Conservation (phyloP, 2,329 filamentous ascomycete species). For the Pseudocercospora musae region DNA sequence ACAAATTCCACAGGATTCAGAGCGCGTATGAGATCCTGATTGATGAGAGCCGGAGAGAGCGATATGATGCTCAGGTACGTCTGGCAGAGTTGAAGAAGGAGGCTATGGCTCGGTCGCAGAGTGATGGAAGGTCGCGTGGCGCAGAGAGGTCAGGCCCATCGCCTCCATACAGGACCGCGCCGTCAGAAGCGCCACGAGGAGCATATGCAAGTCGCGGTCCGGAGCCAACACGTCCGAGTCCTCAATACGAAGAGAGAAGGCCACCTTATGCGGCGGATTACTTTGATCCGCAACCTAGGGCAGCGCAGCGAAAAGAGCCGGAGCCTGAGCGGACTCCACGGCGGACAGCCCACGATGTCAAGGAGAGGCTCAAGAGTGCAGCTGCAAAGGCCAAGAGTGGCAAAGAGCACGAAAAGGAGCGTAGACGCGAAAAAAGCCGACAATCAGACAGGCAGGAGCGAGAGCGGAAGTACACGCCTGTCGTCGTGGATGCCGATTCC, state of each 20-base stretch:
- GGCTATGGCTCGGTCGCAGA: conserved; percentile 42
- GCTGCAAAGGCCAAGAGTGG: conserved; percentile 7
- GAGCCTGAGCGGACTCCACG: conserved; percentile 37
- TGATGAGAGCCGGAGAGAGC: conserved; percentile 67
- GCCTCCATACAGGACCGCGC: conserved; percentile 13
- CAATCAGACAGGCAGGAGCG: conserved; percentile 40
- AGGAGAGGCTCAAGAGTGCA: conserved; percentile 17
- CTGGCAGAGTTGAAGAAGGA: conserved; percentile 63
- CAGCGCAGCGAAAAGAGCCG: conserved; percentile 39
- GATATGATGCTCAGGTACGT: conserved; percentile 74
- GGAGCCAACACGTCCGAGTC: conserved; percentile 20
- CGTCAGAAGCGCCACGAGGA: conserved; percentile 11
- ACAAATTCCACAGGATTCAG: conserved; percentile 89
- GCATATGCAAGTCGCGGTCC: conserved; percentile 14
- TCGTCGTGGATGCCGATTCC: conserved; percentile 32
- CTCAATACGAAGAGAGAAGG: conserved; percentile 34
- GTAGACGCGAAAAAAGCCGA: conserved; percentile 40
- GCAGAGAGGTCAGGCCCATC: conserved; percentile 12
- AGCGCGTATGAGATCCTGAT: conserved; percentile 88
- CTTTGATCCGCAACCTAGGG: conserved; percentile 35
- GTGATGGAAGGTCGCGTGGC: conserved; percentile 17
- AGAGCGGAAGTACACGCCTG: conserved; percentile 36
- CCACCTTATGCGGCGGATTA: conserved; percentile 33
- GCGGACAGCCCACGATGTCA: conserved; percentile 23
- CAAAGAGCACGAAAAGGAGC: conserved; percentile 38